These are phyloP conservation scores for Barnettozyma pratensis DNA, from an alignment of 805 yeast genomes.

Conservation along the genomic window DNA sequence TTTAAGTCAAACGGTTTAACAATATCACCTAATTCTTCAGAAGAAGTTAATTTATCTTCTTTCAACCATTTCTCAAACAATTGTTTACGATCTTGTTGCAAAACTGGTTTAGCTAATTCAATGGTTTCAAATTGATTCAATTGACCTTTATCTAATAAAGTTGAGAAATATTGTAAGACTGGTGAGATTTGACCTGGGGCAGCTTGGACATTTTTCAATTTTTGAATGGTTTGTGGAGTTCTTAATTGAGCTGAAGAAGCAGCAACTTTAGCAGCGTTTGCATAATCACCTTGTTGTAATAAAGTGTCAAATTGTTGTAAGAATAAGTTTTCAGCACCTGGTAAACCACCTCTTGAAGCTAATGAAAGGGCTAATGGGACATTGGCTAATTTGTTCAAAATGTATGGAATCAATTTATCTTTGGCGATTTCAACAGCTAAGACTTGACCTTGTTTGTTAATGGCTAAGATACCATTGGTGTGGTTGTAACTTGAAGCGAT, in stretches of 20 bases:
- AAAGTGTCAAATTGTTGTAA: constrained; percentile 86
- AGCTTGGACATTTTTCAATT: constrained; percentile 84
- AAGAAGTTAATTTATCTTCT: constrained; percentile 88
- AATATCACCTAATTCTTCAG: constrained; percentile 97
- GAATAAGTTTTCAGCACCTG: constrained; percentile 94
- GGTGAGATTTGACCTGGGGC: constrained; percentile 96
- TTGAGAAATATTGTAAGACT: constrained; percentile 85
- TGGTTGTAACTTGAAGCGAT: constrained; percentile 73
- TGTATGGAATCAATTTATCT: constrained; percentile 82
- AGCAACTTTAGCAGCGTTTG: constrained; percentile 93
- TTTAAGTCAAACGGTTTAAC: constrained; percentile 84
- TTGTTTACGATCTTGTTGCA: constrained; percentile 92
- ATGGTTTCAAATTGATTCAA: constrained; percentile 89
- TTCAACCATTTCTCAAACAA: constrained; percentile 93
- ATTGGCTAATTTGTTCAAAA: constrained; percentile 79
- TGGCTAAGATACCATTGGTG: constrained; percentile 81
- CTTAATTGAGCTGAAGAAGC: constrained; percentile 91
- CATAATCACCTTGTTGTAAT: constrained; percentile 79
- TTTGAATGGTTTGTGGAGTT: constrained; percentile 90
- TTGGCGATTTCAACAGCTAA: constrained; percentile 85
- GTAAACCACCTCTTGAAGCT: constrained; percentile 93
- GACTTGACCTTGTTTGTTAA: constrained; percentile 94
- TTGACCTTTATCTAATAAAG: constrained; percentile 86
- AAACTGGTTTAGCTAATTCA: constrained; percentile 91
- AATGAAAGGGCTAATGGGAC: constrained; percentile 80